Base-by-base conservation (phyloP, 129 eudicot genomes). In the Flaveria robusta region DNA sequence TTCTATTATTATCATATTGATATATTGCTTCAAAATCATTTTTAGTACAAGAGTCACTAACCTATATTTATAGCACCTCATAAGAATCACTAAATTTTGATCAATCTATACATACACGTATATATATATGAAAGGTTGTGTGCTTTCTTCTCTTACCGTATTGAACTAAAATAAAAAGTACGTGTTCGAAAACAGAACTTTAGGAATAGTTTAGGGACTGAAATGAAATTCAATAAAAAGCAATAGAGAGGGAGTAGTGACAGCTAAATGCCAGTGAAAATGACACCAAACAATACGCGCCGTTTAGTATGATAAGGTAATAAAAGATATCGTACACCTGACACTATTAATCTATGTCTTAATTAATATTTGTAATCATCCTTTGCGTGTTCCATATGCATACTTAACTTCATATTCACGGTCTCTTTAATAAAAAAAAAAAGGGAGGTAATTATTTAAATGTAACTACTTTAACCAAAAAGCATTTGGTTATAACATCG, bases 261-360 rank as follows among this genome's bases (percentile, higher is more conserved):
- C 83, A 79, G 83, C 83, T 72, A 73, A 64, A 73, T 78, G 39
- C 74, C 74, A 72, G 83, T 72, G 29, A 41, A 72, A 79, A 64
- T 65, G 74, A 41, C 69, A 66, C 46, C 58, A 66, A 34, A 27
- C 7, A 4, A 27, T 27, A 13, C 20, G 74, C 59, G 79, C 69
- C 74, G 16, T 18, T 66, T 80, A 64, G 68, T 20, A 42, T 66
- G 31, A 52, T 54, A 66, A 20, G 70, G 27, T 24, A 10, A 51
- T 42, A 39, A 20, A 70, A 70, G 65, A 46, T 78, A 70, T 60
- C 64, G 52, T 70, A 29, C 72, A 71, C 82, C 82, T 60, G 65
- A 70, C 82, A 65, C 9, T 41, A 66, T 65, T 72, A 79, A 79
- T 79, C 83, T 79, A 72, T 79, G 74, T 65, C 60, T 10, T 62